Evolutionary conservation across 805 yeast genomes (phyloP), one percentile per base, ranked within the genome.

Genomic region (Kluyveromyces aestuarii): DNA sequence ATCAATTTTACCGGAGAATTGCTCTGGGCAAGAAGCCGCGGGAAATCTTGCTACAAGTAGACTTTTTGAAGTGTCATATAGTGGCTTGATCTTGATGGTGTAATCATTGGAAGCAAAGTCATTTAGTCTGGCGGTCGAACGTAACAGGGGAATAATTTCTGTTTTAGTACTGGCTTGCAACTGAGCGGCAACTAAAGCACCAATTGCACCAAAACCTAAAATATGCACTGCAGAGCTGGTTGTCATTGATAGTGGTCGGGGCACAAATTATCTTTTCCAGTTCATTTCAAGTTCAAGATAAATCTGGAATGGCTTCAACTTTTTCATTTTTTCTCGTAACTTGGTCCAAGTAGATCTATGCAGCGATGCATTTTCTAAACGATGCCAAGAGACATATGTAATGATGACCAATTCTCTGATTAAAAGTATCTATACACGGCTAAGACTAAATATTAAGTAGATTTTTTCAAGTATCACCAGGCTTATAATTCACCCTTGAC

Each of bases 401-500:
- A 21, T 21, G 25, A 21, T 21, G 25, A 21, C 25, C 6, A 21
- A 21, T 21, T 38, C n/a, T 19, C 17, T 17, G 25, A 17, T 38
- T 38, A 17, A 5, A 17, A 38, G 25, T 38, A 4, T 38, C 25
- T 30, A 30, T 30, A 30, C 35, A 30, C 35, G 35, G 35, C 35
- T 30, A 30, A 13, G 35, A 30, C 11, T 2, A 30, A 30, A 30
- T 30, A 7, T 30, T 30, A 30, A 7, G 35, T 30, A 11, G 35
- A 30, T 11, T 3, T 21, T 21, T 30, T 8, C 11, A 30, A 13
- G 14, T 30, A 30, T 10, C 14, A 30, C 4, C 35, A 30, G 14
- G 11, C 17, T 51, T 60, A 60, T 52, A 62, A 55, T 64, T 80
- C 83, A 52, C 82, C 80, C 68, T 77, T 80, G 53, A 75, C 76